Evolutionary conservation across 176 grass and related monocot species (phyloP).

Genomic region (Puccinellia tenuiflora): DNA sequence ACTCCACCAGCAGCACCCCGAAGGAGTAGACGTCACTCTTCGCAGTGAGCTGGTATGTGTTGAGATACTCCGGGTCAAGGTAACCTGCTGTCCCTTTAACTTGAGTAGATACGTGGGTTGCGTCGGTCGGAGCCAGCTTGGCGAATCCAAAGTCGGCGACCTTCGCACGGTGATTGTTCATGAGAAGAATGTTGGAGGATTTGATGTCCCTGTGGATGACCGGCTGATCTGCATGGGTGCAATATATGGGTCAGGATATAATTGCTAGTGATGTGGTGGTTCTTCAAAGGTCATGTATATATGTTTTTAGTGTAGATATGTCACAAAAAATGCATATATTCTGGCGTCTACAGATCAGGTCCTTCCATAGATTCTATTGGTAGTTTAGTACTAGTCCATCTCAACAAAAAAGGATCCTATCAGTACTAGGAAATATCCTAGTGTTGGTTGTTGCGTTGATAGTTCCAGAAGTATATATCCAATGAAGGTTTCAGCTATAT

Average conservation of each 20-base stretch:
- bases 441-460: not conserved
- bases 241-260: conserved; percentile 10
- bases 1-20: conserved; percentile 60
- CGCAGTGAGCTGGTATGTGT: conserved; percentile 64
- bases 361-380: too few relatives aligned
- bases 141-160: conserved; percentile 74
- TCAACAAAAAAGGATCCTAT: not conserved
- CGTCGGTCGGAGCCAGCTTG: conserved; percentile 49
- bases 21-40: conserved; percentile 80
- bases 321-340: not conserved
- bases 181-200: conserved; percentile 87
- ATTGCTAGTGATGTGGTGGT: not conserved
- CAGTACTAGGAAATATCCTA: not conserved
- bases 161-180: conserved; percentile 56
- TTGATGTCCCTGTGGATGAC: conserved; percentile 94
- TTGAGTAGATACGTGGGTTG: conserved; percentile 59
- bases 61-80: conserved; percentile 68
- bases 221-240: conserved; percentile 54
- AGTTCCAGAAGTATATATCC: not conserved
- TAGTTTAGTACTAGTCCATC: too few relatives aligned
- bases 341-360: not conserved
- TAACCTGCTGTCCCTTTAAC: conserved; percentile 80
- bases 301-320: conserved; percentile 14
- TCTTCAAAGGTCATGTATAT: not conserved
- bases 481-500: not conserved